phyloP scores from a whole-genome alignment of 192 early-diverging fungal species.

The Coemansia sp. region DNA sequence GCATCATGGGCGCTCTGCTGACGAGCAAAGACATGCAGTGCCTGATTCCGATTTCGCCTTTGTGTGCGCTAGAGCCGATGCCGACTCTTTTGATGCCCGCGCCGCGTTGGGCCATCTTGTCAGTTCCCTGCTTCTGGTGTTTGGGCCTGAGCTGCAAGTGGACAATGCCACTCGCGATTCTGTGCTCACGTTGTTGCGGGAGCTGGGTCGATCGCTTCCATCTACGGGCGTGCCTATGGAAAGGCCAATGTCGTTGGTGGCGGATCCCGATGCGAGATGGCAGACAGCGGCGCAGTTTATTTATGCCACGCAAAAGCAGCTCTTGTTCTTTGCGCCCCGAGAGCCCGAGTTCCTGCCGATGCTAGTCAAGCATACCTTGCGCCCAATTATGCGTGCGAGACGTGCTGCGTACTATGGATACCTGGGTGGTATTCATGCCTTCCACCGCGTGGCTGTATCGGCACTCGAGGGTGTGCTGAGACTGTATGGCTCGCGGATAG shows the following conservation, averaged over 20 bases:
- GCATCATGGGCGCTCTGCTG: constrained; percentile 22
- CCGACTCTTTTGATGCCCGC: constrained; percentile 53
- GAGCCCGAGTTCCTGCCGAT: constrained; percentile 11
- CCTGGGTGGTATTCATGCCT: constrained; percentile 1
- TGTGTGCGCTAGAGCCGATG: constrained; percentile 60
- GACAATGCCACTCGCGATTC: constrained; percentile 70
- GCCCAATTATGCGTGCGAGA: constrained; percentile 27
- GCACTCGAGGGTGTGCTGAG: constrained; percentile 39
- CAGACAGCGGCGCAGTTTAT: constrained; percentile 30
- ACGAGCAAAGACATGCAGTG: constrained; percentile 10
- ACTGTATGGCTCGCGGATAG: constrained; percentile 25
- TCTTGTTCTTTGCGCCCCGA: constrained; percentile 27
- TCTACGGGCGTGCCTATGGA: constrained; percentile 6
- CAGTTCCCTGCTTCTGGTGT: constrained; percentile 79
- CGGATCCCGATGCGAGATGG: constrained; percentile 45
- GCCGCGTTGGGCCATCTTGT: constrained; percentile 81
- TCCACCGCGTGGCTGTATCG: constrained; percentile 33
- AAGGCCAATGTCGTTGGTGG: neutral
- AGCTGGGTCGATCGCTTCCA: constrained; percentile 68
- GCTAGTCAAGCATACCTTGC: constrained; percentile 16
- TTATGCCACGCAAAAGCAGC: constrained; percentile 35
- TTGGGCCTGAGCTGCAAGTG: constrained; percentile 88
- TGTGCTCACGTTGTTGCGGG: constrained; percentile 74
- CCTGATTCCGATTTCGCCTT: constrained; percentile 13
- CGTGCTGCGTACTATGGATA: constrained; percentile 13